Conservation (phyloP, 768 basidiomycete species). For the Russula brevipes region DNA sequence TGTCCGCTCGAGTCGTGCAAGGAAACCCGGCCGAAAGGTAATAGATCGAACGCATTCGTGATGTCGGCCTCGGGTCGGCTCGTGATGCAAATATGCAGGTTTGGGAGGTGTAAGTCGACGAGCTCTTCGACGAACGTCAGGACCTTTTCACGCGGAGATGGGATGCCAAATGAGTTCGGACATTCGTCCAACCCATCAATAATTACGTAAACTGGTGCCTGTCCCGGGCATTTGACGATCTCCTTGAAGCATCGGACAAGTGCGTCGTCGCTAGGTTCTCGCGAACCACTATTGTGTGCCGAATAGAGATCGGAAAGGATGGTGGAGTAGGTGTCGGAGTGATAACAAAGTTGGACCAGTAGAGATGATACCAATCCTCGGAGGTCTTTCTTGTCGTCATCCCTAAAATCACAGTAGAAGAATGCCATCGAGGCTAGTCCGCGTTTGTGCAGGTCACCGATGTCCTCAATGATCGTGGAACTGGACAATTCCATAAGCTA, state of each 20-base stretch:
- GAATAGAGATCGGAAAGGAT: neutral
- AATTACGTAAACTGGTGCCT: neutral
- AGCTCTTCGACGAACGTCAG: too few species aligned
- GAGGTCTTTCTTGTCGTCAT: too few species aligned
- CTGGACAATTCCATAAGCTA: neutral
- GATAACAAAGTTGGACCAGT: neutral
- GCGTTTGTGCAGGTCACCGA: neutral
- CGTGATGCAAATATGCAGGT: too few species aligned
- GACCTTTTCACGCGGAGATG: neutral
- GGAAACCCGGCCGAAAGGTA: neutral
- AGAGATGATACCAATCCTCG: neutral
- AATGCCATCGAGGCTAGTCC: neutral
- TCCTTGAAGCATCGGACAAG: neutral
- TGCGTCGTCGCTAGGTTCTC: neutral
- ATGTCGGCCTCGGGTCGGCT: neutral
- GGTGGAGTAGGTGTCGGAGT: neutral
- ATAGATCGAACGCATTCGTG: neutral
- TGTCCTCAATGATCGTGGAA: neutral
- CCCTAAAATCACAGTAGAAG: too few species aligned
- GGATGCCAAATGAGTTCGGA: neutral
- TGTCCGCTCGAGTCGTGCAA: neutral
- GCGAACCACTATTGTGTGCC: neutral
- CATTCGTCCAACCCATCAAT: neutral
- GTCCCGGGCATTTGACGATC: neutral
- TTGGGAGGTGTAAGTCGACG: too few species aligned